Evolutionary conservation across 306 rosid species (phyloP), one percentile per base, ranked within the genome.

Genomic region (Carpinus fangiana): DNA sequence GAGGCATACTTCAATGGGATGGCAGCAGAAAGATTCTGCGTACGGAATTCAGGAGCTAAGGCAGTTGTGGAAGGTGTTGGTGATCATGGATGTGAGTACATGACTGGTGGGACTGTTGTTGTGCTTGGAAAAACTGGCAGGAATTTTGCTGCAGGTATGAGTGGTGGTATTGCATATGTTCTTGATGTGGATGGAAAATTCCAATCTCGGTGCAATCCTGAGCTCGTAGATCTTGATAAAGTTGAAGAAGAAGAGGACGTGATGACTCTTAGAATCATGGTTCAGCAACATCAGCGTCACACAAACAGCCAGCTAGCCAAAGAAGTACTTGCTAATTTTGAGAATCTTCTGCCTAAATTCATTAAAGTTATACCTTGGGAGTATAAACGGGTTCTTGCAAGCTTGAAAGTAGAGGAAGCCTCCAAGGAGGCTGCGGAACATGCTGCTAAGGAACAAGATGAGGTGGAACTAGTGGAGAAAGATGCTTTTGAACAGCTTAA

Each of bases 41-140:
- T 96, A 46, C 98, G 99, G 69, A 96, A 96, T 82, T 96, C 99
- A 12, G 99, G 99, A 82, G 98, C 97, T 20, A 89, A 57, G 85
- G 97, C 99, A 26, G 97, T 96, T 72, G 99, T 93, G 78, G 99
- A 96, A 86, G 99, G 99, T 76, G 97, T 96, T 79, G 99, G 99
- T 59, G 99, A 96, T 84, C 99, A 96, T 80, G 99, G 99, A 57
- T 96, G 99, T 75, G 99, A 96, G 87, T 96, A 93, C 77, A 96
- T 96, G 99, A 96, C 99, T 28, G 99, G 99, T 52, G 99, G 99
- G 55, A 93, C 90, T 20, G 98, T 96, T 59, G 94, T 96, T 31
- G 93, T 96, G 72, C 97, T 96, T 77, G 99, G 99, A 51, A 85
- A 88, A 83, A 96, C 99, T 47, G 99, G 99, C 28, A 87, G 99